Evolutionary conservation across 345 rosid genomes (phyloP).

Genomic region (Hibiscus trionum): DNA sequence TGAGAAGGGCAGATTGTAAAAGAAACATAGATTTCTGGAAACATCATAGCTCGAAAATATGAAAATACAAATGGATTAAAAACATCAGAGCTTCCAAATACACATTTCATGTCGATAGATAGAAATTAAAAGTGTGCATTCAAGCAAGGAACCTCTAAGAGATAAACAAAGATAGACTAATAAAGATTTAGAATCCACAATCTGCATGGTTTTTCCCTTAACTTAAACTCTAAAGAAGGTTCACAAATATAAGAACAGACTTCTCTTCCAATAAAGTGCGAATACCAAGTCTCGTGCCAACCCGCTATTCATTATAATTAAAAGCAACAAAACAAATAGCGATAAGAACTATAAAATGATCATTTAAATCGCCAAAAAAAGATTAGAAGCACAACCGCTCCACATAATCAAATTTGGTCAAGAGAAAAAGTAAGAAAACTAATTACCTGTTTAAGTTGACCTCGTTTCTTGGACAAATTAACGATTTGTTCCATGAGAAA

Average conservation of each 20-base stretch:
- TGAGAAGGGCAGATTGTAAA: background rate
- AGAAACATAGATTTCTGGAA: background rate
- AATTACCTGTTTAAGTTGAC: constrained; percentile 81
- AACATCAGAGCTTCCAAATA: background rate
- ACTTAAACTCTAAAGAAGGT: background rate
- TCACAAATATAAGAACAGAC: background rate
- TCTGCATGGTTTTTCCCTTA: background rate
- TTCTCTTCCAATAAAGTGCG: background rate
- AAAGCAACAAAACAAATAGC: background rate
- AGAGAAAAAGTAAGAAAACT: background rate
- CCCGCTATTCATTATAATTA: background rate
- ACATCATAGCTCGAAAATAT: background rate
- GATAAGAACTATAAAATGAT: background rate
- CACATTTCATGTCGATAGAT: background rate
- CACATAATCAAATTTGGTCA: too few relatives aligned
- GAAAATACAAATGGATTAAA: background rate
- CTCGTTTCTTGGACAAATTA: constrained; percentile 73
- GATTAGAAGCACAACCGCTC: too few relatives aligned
- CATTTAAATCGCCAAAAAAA: background rate
- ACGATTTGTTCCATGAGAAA: constrained; percentile 65
- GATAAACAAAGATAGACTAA: too few relatives aligned
- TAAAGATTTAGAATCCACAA: background rate
- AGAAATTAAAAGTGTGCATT: background rate
- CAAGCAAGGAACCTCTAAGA: background rate
- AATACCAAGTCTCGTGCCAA: background rate